Evolutionary conservation across 2,329 filamentous ascomycete species (phyloP), one percentile per base, ranked within the genome.

Genomic region (Trichoderma atroviride): DNA sequence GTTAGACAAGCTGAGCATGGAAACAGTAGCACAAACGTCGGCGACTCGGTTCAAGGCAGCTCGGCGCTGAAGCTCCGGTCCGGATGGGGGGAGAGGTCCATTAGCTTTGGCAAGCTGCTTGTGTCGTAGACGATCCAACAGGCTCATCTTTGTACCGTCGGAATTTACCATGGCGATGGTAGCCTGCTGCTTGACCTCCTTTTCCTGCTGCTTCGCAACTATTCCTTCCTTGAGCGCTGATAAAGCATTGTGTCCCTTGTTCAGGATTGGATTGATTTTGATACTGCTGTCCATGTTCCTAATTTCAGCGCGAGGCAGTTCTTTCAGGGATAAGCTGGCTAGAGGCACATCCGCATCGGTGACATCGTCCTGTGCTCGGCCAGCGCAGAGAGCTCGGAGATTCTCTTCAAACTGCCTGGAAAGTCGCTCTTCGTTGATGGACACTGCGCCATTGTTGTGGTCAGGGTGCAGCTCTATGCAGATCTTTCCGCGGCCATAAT

Each of bases 41-140:
- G 85, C 83, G 0, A 89, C 86, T 11, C 91, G 87, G 74, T 91
- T 88, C 29, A 92, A 82, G 0, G 91, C 91, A 4, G 88, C 86
- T 16, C 84, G 85, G 14, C 90, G 89, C 71, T 86, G 82, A 3
- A 92, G 80, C 73, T 89, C 84, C 0, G 85, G 83, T 0, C 84
- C 75, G 0, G 89, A 83, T 1, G 91, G 81, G 0, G 90, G 88
- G 0, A 85, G 78, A 5, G 84, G 78, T 76, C 89, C 92, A 61
- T 80, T 82, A 10, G 82, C 78, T 73, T 86, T 85, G 77, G 86
- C 83, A 73, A 85, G 79, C 73, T 92, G 87, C 81, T 95, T 95
- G 67, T 86, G 84, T 72, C 91, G 89, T 72, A 96, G 87, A 60
- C 92, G 90, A 78, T 94, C 92, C 69, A 96, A 84, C 29, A 96